phyloP scores from a whole-genome alignment of 2,329 filamentous ascomycete species.

The Neonectria ditissima region DNA sequence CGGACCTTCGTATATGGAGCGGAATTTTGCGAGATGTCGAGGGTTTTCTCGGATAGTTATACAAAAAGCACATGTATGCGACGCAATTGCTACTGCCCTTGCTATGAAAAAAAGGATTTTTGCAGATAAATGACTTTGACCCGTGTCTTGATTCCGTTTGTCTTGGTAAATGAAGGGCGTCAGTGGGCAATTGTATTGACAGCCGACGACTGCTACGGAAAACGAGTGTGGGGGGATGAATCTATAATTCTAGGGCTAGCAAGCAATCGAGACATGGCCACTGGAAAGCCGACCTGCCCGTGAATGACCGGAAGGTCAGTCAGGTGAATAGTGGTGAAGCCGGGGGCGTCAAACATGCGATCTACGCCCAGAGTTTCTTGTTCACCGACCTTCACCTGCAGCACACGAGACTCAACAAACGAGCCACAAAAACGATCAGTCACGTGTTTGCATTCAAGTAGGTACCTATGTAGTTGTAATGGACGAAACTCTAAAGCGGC shows the following conservation, averaged over 20 bases:
- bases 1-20: conserved; percentile 43
- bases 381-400: too few relatives aligned
- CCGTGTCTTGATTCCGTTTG: conserved; percentile 8
- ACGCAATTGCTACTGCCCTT: conserved; percentile 41
- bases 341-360: not conserved
- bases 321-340: not conserved
- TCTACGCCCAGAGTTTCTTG: not conserved
- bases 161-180: not conserved
- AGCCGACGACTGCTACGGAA: too few relatives aligned
- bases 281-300: not conserved
- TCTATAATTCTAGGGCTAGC: not conserved
- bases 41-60: conserved; percentile 42
- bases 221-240: not conserved
- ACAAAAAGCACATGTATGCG: conserved; percentile 43
- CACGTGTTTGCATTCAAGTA: not conserved
- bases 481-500: not conserved
- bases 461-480: not conserved
- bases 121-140: conserved; percentile 22
- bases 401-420: not conserved
- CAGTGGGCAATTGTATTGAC: too few relatives aligned
- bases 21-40: conserved; percentile 39
- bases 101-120: conserved; percentile 40
- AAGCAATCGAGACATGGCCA: not conserved
- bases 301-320: not conserved
- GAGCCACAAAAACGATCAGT: not conserved